A percentile compares a stretch with the other conserved stretches of the same genome.
phyloP scores from a whole-genome alignment of 140 eudicot species.

The Anethum foeniculum region DNA sequence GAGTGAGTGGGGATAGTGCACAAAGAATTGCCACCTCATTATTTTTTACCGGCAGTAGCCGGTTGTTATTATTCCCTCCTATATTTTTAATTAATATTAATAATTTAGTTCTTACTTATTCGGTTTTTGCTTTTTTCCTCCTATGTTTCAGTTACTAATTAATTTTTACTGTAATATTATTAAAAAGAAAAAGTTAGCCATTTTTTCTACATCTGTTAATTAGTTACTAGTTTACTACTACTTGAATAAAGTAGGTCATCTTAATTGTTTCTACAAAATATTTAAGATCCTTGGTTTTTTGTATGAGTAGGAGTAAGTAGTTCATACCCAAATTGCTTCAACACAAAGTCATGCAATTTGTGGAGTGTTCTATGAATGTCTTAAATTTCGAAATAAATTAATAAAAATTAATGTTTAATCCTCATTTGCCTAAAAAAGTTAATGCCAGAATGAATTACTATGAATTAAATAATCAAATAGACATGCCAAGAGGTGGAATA shows the following conservation, averaged over 20 bases:
- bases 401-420: too few species aligned
- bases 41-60: slow-evolving; percentile 1
- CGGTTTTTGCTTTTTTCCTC: background rate
- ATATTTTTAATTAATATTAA: background rate
- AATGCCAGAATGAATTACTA: too few species aligned
- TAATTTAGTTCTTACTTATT: too few species aligned
- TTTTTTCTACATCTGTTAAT: background rate
- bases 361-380: too few species aligned
- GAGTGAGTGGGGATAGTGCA: background rate
- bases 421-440: too few species aligned
- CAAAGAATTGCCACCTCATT: too few species aligned
- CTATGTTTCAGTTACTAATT: background rate
- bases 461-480: too few species aligned
- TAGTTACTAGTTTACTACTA: background rate
- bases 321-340: background rate
- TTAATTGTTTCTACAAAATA: background rate
- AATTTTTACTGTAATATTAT: too few species aligned
- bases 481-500: too few species aligned
- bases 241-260: background rate
- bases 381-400: too few species aligned
- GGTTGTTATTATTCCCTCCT: background rate
- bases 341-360: background rate
- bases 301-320: background rate
- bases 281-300: background rate
- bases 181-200: too few species aligned